Evolutionary conservation across 2,329 filamentous ascomycete genomes (phyloP), one percentile per base, ranked within the genome.

Genomic region (Fonsecaea multimorphosa): DNA sequence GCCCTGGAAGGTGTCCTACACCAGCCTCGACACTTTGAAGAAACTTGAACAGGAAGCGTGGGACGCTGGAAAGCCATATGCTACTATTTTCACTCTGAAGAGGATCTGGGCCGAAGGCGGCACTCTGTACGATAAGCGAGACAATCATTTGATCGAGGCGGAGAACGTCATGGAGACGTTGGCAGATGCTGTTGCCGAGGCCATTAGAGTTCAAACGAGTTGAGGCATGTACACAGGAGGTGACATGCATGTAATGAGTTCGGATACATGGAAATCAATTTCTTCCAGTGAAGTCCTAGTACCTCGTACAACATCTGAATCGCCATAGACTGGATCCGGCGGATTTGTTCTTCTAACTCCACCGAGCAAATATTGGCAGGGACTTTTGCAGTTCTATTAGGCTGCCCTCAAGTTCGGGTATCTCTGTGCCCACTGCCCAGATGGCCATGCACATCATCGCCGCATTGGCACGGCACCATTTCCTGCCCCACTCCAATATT

Each of bases 21-120:
- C 82, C 1, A 73, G 86, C 4, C 77, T 90, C 8, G 77, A 82
- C 1, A 78, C 82, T 51, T 73, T 92, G 36, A 81, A 81, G 51
- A 75, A 82, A 36, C 68, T 84, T 5, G 90, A 92, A 77, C 72
- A 82, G 57, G 80, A 85, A 73, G 82, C 83, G 0, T 90, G 86
- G 86, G 80, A 80, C 8, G 78, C 80, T 31, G 80, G 80, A 0
- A 75, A 80, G 51, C 82, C 87, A 0, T 67, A 72, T 19, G 87
- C 87, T 0, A 86, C 85, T 0, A 67, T 78, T 0, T 81, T 83
- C 55, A 91, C 90, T 0, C 77, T 92, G 70, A 80, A 87, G 51
- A 79, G 90, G 22, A 92, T 92, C 54, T 92, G 90, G 90, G 84
- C 85, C 0, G 86, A 90, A 71, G 90, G 90, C 0, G 87, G 87